Evolutionary conservation across 805 yeast species (phyloP), one percentile per base, ranked within the genome.

Genomic region (Nakazawaea anatomiae): DNA sequence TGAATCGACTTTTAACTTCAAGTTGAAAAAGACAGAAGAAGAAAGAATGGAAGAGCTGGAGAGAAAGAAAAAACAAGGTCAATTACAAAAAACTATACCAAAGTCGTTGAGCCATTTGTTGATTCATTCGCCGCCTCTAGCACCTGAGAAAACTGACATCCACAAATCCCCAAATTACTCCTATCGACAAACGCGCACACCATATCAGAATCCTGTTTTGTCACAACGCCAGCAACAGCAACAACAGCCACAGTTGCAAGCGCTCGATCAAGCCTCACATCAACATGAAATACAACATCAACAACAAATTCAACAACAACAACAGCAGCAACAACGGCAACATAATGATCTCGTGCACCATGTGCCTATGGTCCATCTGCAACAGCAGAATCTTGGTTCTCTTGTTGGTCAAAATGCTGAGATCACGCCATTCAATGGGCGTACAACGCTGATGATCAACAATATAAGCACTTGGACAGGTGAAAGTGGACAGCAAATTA

Each of bases 391-490:
- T 34, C 9, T 10, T 34, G 12, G 9, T 12, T 10, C 52, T 6
- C 62, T 58, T 34, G 29, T 44, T 28, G 42, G 48, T 48, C 51
- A 55, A 60, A 5, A 57, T 4, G 66, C 68, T 6, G 68, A 66
- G 39, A 55, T 63, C 32, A 53, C 65, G 40, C 70, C 70, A 30
- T 67, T 69, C 55, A 69, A 64, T 32, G 77, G 75, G 11, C 72
- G 83, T 29, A 76, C 84, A 1, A 79, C 78, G 40, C 75, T 75
- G 34, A 80, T 80, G 86, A 80, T 80, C 57, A 79, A 71, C 58
- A 79, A 80, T 57, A 80, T 80, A 38, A 77, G 83, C 0, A 76
- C 75, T 1, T 80, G 86, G 86, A 80, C 84, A 0, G 79, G 75
- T 18, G 75, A 72, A 52, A 64, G 70, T 35, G 75, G 74, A 36